A percentile compares a stretch with the other conserved stretches of the same genome.
Evolutionary conservation across 1,139 yeast species (phyloP).

Genomic region (Hanseniaspora sp.): DNA sequence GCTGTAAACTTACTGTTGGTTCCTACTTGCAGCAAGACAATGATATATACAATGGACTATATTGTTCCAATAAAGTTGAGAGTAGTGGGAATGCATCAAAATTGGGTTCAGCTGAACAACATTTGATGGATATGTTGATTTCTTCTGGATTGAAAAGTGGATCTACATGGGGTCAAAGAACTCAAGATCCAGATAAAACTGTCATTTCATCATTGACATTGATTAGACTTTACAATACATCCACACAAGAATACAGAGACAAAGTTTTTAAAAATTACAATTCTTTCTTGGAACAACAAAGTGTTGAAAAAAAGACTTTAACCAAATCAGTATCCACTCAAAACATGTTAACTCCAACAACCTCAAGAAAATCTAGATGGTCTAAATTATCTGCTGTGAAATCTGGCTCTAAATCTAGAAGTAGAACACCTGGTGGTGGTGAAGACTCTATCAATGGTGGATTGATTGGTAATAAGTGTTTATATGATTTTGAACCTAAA

Average conservation of each 20-base stretch:
- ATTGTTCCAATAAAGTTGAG: conserved; percentile 29
- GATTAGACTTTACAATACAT: conserved; percentile 46
- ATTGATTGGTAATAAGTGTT: conserved; percentile 20
- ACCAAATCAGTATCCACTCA: conserved; percentile 17
- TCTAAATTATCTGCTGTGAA: conserved; percentile 36
- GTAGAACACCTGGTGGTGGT: conserved; percentile 42
- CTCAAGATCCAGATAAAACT: conserved; percentile 75
- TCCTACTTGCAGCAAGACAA: conserved; percentile 44
- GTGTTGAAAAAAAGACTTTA: conserved; percentile 3
- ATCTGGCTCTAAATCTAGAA: conserved; percentile 35
- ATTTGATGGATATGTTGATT: conserved; percentile 87
- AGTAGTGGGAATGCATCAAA: conserved; percentile 31
- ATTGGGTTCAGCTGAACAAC: conserved; percentile 89
- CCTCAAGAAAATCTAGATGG: conserved; percentile 38
- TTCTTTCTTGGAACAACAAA: conserved; percentile 23
- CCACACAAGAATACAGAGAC: conserved; percentile 27
- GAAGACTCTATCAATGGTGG: conserved; percentile 24
- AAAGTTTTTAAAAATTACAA: conserved; percentile 22
- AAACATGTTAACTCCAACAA: conserved; percentile 21
- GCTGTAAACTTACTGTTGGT: conserved; percentile 62
- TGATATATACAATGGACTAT: conserved; percentile 64
- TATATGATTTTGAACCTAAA: conserved; percentile 29
- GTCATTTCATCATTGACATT: conserved; percentile 76
- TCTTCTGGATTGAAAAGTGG: conserved; percentile 66
- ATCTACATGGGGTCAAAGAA: conserved; percentile 79